Evolutionary conservation across 352 stramenopile genomes (phyloP), one percentile per base, ranked within the genome.

Genomic region (Phytophthora aleatoria): DNA sequence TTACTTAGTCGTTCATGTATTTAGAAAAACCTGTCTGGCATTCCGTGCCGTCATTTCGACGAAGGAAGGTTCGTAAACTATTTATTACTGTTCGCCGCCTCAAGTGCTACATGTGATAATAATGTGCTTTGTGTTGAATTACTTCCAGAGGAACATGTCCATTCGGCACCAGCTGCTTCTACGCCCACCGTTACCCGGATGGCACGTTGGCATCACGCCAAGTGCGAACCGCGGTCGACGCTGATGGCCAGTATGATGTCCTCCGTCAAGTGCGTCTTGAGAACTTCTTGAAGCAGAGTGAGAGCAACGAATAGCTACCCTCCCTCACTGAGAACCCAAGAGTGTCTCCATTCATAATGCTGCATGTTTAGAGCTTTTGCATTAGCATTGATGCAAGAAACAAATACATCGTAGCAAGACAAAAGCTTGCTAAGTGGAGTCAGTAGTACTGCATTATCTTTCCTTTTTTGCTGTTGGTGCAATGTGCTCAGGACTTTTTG

Each of bases 81-180:
- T 35, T 16, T 33, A 57, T 30, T 16, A 31, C 26, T 47, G 6
- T 11, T 27, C 6, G 0, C 10, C 10, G 44, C 7, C 24, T 42
- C 16, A 50, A 36, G 16, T 45, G 50, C 50, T 44, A 52, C 41
- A 36, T 57, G 35, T 61, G 24, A 30, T 50, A 66, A 64, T 61
- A 42, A 62, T 16, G 33, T 52, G 47, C 53, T 33, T 50, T 50
- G 38, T 64, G 56, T 13, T 56, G 31, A 62, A 50, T 63, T 57
- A 50, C 47, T 55, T 65, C 4, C 24, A 92, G 85, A 51, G 82
- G 82, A 27, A 86, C 75, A 26, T 96, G 88, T 81, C 85, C 85
- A 50, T 96, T 96, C 51, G 86, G 86, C n/a, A 87, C 81, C 35
- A 92, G 81, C 68, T 96, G 88, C 61, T 95, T 95, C 71, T 96